Conservation (phyloP, 306 rosid species). For the Heteromeles arbutifolia region DNA sequence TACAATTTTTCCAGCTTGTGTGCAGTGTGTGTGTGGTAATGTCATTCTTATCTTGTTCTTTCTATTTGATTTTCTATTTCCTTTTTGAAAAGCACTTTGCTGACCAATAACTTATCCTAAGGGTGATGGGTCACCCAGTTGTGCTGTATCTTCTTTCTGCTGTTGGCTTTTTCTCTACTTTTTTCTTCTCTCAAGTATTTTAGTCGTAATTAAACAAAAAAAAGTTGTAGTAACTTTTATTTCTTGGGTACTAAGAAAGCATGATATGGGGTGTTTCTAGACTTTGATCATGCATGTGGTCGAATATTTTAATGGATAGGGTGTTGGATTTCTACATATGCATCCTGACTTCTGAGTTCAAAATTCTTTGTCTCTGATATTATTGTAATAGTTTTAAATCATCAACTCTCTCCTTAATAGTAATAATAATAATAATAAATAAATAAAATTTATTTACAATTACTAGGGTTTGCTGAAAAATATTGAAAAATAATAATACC, state of each 20-base stretch:
- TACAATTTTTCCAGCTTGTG: background rate
- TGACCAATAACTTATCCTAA: conserved; percentile 8
- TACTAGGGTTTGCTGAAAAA: too few relatives aligned
- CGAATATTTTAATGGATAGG: rapidly evolving
- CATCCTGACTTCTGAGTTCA: too few relatives aligned
- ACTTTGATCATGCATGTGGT: too few relatives aligned
- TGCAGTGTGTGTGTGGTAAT: background rate
- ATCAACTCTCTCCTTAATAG: too few relatives aligned
- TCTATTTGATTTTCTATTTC: background rate
- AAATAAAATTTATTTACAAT: too few relatives aligned
- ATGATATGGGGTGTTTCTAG: background rate
- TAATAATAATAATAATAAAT: too few relatives aligned
- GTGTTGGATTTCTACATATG: too few relatives aligned
- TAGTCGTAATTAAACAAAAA: too few relatives aligned
- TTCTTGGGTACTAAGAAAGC: background rate
- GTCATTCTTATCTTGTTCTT: background rate
- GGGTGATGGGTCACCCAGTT: background rate
- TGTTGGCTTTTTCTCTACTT: background rate
- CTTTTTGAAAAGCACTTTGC: background rate
- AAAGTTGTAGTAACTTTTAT: too few relatives aligned
- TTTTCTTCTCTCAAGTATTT: background rate
- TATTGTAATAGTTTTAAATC: too few relatives aligned
- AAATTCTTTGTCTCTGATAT: too few relatives aligned
- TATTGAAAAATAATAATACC: too few relatives aligned
- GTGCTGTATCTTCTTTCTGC: background rate